Evolutionary conservation across 768 basidiomycete species (phyloP), one percentile per base, ranked within the genome.

Genomic region (Brasilioporus rufonigricans): DNA sequence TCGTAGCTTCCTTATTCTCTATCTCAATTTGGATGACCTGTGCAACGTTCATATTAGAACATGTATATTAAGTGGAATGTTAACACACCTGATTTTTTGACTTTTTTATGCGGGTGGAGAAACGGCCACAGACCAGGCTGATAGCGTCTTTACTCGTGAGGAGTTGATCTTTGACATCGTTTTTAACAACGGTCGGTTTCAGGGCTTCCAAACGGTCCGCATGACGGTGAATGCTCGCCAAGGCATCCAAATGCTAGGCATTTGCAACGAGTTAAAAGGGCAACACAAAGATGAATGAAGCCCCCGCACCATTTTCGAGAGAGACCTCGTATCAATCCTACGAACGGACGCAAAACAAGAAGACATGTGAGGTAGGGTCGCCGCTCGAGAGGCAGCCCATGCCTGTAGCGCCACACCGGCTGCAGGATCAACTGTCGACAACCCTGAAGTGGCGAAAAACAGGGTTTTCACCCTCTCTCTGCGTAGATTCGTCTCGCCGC

Each of bases 221-320:
- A 44, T 81, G 76, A 6, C 71, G 74, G 14, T 74, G 72, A 46
- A 79, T 68, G 58, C 77, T 84, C 1, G 77, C 70, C 2, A 86
- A 62, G 19, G 76, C 71, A 18, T 65, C 55, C 8, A 87, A 69
- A 35, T 69, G 70, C 81, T 78, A 61, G 10, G 31, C 39, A 26
- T 53, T 33, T 27, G 39, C 51, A 10, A 55, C 50, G 6, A 10
- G 47, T 52, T 4, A 61, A 48, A 31, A 7, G 1, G 21, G 33
- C 18, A 24, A 19, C 1, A 16, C 18, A 14, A n/a, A 33, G 19
- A 39, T 9, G 18, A 32, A 45, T 4, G 4, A 1, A 38, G 47
- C 5, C 4, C 12, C 39, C 71, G 39, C 57, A 78, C 79, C 56
- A 52, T 19, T 40, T 55, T 55, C 19, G 62, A 24, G 2, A 79